These are phyloP conservation scores for Sesbania bispinosa DNA, from an alignment of 306 rosid genomes.

Conservation along the genomic window DNA sequence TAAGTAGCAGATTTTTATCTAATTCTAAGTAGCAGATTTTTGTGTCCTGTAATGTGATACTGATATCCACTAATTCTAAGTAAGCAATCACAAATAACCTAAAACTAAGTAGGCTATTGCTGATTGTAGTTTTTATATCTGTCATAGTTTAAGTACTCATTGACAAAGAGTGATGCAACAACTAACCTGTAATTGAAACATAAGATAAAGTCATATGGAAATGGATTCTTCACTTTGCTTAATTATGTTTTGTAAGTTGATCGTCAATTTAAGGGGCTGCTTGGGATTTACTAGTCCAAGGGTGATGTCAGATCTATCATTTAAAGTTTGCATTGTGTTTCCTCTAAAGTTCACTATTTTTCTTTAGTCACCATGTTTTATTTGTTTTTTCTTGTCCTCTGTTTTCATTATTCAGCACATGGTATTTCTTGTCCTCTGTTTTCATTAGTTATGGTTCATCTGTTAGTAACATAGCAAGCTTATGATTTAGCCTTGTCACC, in stretches of 20 bases:
- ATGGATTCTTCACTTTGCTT: slow-evolving; percentile 12
- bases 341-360: background rate
- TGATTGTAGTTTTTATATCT: background rate
- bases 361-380: background rate
- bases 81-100: too few relatives aligned
- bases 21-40: too few relatives aligned
- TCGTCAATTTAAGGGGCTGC: background rate
- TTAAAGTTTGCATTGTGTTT: slow-evolving; percentile 9
- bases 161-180: background rate
- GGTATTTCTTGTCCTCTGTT: too few relatives aligned
- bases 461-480: background rate
- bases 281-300: background rate
- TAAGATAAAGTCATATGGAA: background rate
- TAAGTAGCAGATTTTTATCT: too few relatives aligned
- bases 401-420: background rate
- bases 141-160: background rate
- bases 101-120: slow-evolving; percentile 2
- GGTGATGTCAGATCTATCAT: slow-evolving; percentile 1
- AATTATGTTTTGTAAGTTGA: background rate
- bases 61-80: too few relatives aligned
- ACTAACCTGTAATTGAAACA: background rate
- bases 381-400: background rate
- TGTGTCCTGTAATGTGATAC: too few relatives aligned
- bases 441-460: background rate
- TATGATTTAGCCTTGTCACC: background rate